Base-by-base conservation (phyloP, 768 basidiomycete genomes). In the Rubroboletus satanas region DNA sequence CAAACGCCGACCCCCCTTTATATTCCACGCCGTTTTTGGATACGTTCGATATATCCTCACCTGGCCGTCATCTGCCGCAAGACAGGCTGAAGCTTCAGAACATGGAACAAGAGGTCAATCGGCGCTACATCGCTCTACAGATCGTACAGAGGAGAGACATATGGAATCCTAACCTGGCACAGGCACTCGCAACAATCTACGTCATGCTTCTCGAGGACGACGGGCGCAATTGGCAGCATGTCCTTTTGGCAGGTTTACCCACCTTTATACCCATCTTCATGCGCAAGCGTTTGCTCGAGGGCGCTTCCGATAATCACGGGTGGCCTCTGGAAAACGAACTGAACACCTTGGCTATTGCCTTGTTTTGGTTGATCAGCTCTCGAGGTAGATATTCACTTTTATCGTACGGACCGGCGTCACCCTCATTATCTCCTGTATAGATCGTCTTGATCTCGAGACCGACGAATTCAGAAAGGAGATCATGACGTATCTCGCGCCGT, bases 171-270 rank as follows among this genome's bases (percentile, higher is more conserved):
- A 51, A 59, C 15, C 63, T 82, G 9, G 71, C 68, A 0, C 75
- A 80, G 53, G 77, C 76, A 11, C 65, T 87, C 31, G 80, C 80
- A 71, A 75, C 75, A 0, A 75, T 80, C 49, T 83, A 80, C 62
- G 64, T 79, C 35, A 83, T 87, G 81, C 69, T 83, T 39, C 75
- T 83, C 32, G 83, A 85, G 57, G 77, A 82, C 28, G 78, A 76
- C 50, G 75, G 73, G 45, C 76, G 73, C 56, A 83, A 83, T 62
- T 60, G 73, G 37, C 71, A 72, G 47, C 81, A 79, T 55, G 70
- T 83, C 14, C 62, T 73, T 45, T 73, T 74, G 63, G 78, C 79
- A 6, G 72, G 71, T 38, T 63, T 81, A 11, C 73, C 74, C 4
- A 35, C 52, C 0, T 77, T 82, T 52, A 67, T 82, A 15, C 69